phyloP scores from a whole-genome alignment of 106 monocot species.

The Dendrobium chrysotoxum region DNA sequence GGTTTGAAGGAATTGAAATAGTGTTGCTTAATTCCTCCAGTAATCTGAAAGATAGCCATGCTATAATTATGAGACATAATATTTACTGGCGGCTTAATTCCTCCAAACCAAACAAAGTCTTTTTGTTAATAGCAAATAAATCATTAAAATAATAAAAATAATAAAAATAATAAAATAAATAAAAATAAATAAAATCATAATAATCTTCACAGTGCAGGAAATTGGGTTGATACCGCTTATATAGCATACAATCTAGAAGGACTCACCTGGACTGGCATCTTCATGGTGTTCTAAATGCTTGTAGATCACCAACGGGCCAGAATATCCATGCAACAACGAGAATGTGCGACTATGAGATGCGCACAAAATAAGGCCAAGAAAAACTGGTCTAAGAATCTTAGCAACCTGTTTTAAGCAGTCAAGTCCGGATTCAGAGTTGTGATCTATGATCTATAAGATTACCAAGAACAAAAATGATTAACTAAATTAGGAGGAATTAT shows the following conservation, averaged over 20 bases:
- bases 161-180: too few relatives aligned
- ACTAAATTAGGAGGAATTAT: neutral
- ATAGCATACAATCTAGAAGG: neutral
- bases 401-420: constrained; percentile 42
- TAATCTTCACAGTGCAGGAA: neutral
- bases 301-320: constrained; percentile 82
- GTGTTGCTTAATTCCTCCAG: too few relatives aligned
- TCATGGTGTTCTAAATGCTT: constrained; percentile 85
- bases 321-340: constrained; percentile 90
- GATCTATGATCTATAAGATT: neutral
- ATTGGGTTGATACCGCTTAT: neutral
- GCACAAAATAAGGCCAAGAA: constrained; percentile 87
- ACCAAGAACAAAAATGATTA: neutral
- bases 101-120: neutral
- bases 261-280: constrained; percentile 60
- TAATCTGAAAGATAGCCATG: too few relatives aligned
- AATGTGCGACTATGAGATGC: constrained; percentile 95
- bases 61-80: too few relatives aligned
- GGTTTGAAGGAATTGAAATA: too few relatives aligned
- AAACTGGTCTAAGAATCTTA: constrained; percentile 58
- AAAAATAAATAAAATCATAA: neutral
- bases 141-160: too few relatives aligned
- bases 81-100: too few relatives aligned
- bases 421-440: neutral
- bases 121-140: neutral